phyloP scores from a whole-genome alignment of 306 rosid genomes.

The Arachis hypogaea region DNA sequence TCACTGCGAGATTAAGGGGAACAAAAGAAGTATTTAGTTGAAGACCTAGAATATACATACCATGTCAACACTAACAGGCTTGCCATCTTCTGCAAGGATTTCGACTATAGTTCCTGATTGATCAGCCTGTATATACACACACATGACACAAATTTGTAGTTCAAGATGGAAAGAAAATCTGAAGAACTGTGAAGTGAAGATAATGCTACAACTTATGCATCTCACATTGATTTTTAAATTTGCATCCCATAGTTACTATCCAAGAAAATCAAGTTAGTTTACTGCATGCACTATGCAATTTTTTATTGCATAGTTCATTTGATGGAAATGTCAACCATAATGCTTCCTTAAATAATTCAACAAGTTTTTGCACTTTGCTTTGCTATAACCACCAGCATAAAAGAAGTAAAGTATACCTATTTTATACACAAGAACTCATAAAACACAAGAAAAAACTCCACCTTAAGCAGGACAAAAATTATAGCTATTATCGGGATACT shows the following conservation, averaged over 20 bases:
- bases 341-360: not conserved
- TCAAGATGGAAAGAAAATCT: conserved; percentile 20
- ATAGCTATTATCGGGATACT: conserved; percentile 18
- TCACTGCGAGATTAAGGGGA: too few species aligned
- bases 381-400: conserved; percentile 19
- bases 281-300: not conserved
- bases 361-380: conserved; percentile 5
- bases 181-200: conserved; percentile 16
- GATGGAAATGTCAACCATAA: conserved; percentile 18
- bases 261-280: conserved; percentile 25
- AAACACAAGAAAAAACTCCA: not conserved
- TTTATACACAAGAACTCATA: not conserved
- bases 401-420: not conserved
- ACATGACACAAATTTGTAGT: conserved; percentile 34
- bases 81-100: conserved; percentile 57
- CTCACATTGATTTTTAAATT: conserved; percentile 2
- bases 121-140: conserved; percentile 59
- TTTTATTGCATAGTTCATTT: conserved; percentile 6
- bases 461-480: conserved; percentile 14
- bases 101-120: conserved; percentile 76
- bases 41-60: conserved; percentile 49
- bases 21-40: not conserved
- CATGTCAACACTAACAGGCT: conserved; percentile 62
- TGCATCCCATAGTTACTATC: conserved; percentile 12
- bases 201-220: not conserved